Percentiles rank a stretch among this genome's conserved stretches.
Evolutionary conservation across 2,329 filamentous ascomycete species (phyloP).

Genomic region (Plenodomus lindquistii): DNA sequence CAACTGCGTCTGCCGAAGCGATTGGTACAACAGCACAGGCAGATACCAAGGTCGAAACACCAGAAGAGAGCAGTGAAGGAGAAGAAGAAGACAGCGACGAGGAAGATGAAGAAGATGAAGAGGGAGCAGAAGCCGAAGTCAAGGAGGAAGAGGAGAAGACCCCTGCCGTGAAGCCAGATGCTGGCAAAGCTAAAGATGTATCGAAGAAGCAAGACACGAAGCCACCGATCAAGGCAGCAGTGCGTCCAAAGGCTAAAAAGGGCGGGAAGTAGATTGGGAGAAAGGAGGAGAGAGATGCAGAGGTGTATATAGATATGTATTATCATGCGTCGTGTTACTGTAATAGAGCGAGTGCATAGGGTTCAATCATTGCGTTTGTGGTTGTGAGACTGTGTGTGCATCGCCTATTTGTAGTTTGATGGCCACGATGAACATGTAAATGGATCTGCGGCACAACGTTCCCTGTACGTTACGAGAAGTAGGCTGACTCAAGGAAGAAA

Average conservation of each 20-base stretch:
- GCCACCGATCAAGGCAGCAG: background rate
- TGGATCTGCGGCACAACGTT: too few species aligned
- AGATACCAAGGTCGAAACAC: background rate
- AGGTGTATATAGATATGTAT: background rate
- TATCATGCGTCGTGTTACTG: background rate
- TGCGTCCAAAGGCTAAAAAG: background rate
- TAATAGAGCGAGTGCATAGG: background rate
- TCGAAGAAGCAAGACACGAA: background rate
- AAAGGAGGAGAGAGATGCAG: background rate
- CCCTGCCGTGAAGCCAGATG: background rate
- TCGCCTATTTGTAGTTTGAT: too few species aligned
- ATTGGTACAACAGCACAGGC: background rate
- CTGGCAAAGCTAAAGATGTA: background rate
- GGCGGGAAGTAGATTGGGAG: background rate
- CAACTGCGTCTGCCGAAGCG: background rate
- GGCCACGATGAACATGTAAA: too few species aligned
- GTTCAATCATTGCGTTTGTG: background rate
- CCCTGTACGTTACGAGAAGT: too few species aligned
- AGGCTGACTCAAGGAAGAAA: too few species aligned
- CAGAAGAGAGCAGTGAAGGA: background rate
- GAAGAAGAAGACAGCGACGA: background rate
- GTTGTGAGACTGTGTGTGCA: too few species aligned
- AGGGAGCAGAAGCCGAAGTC: slow-evolving; percentile 2
- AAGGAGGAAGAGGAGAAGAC: slow-evolving; percentile 2
- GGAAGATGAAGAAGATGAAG: background rate